A percentile compares a stretch with the other conserved stretches of the same genome.
Conservation (phyloP, 345 rosid genomes). For the Populus simonii region DNA sequence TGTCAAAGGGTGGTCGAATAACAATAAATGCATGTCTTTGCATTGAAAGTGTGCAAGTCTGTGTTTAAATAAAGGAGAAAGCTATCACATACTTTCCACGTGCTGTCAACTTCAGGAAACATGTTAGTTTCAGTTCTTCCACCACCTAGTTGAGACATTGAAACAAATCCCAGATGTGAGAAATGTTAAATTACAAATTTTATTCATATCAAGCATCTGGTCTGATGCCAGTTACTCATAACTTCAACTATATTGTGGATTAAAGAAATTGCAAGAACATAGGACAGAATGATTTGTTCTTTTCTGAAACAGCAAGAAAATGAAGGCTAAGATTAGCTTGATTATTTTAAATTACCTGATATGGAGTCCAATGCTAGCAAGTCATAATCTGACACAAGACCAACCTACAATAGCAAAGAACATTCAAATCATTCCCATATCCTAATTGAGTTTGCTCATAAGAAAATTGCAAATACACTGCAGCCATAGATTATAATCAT, state of each 20-base stretch:
- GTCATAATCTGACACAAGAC: constrained; percentile 95
- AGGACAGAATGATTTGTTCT: neutral
- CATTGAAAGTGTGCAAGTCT: neutral
- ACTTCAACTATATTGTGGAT: neutral
- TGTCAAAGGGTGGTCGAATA: neutral
- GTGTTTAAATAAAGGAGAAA: constrained; percentile 11
- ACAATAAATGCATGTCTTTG: neutral
- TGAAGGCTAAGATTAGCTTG: neutral
- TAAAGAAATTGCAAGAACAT: neutral
- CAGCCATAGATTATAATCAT: neutral
- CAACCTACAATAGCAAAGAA: constrained; percentile 60
- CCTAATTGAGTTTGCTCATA: neutral
- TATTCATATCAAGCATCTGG: neutral
- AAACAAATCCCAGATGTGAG: constrained; percentile 13
- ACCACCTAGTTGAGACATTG: constrained; percentile 40
- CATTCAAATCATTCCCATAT: constrained; percentile 8
- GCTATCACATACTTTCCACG: constrained; percentile 73
- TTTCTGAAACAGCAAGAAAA: neutral
- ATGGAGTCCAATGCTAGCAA: constrained; percentile 88
- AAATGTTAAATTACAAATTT: neutral
- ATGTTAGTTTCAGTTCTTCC: constrained; percentile 58
- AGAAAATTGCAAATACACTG: neutral
- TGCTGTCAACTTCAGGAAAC: constrained; percentile 97
- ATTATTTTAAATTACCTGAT: constrained; percentile 53
- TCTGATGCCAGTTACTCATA: neutral